Evolutionary conservation across 2,329 filamentous ascomycete species (phyloP), one percentile per base, ranked within the genome.

Genomic region (Venturia pyrina): DNA sequence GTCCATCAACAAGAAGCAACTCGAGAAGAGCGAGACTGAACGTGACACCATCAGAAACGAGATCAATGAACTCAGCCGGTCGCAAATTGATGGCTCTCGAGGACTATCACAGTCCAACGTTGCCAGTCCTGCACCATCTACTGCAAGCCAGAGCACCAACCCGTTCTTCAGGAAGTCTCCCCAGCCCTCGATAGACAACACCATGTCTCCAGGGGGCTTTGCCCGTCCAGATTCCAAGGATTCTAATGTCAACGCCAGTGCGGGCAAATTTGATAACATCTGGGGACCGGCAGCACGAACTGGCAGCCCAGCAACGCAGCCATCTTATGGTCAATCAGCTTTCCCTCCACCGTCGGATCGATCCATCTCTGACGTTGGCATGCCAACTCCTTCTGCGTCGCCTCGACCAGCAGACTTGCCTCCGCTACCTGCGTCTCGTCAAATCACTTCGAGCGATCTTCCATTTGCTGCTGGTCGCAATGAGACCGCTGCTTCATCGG

Each of bases 1-100:
- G 40, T 93, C 95, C 56, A 99, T 99, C 79, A 97, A 97, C 79
- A 98, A 96, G 82, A 99, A 99, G 80, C 95, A 99, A 78, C 81
- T 98, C 67, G 86, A 89, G 44, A 97, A 93, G 0, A 91, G 89
- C 66, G 95, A 99, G 76, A 85, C 85, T 61, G 93, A 98, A 75
- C 86, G 90, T 41, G 93, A 98, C 68, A 93, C 91, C 80, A 81
- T 96, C 48, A 93, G 92, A 79, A 80, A 81, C 1, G 93, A 98
- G 75, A 88, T 89, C 57, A 87, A 87, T 71, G 72, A 67, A 71
- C 80, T 67, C 74, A 80, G 67, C 68, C 37, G 64, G 41, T 24
- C 64, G 13, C 32, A 32, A 62, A n/a, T 43, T 11, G 61, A 53
- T 32, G 61, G 41, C 15, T 41, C 64, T 32, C 37, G 41, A 48